These are phyloP conservation scores for Colletotrichum sansevieriae DNA, from an alignment of 2,329 filamentous ascomycete species.

Conservation along the genomic window DNA sequence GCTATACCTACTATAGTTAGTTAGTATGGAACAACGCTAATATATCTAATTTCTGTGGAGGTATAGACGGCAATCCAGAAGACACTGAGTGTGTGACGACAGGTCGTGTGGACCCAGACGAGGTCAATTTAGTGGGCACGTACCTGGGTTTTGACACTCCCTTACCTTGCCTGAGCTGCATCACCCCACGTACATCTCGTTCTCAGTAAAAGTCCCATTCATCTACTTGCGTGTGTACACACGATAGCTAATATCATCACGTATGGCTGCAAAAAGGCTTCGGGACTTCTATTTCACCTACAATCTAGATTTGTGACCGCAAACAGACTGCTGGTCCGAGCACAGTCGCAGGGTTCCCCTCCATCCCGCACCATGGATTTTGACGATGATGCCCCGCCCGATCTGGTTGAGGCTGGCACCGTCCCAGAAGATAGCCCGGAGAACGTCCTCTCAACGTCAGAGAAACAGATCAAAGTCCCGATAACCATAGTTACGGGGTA, in stretches of 20 bases:
- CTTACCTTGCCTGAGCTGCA: background rate
- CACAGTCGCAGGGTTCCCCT: slow-evolving; percentile 36
- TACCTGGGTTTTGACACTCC: background rate
- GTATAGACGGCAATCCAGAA: background rate
- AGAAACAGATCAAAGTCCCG: slow-evolving; percentile 76
- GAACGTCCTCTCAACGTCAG: slow-evolving; percentile 55
- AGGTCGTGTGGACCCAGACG: slow-evolving; percentile 18
- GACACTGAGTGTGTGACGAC: too few relatives aligned
- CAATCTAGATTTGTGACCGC: background rate
- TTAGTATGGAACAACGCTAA: too few relatives aligned
- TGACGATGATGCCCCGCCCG: slow-evolving; percentile 76
- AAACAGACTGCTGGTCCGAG: slow-evolving; percentile 29
- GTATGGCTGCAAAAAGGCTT: too few relatives aligned
- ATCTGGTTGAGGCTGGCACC: slow-evolving; percentile 66
- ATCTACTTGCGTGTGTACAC: background rate
- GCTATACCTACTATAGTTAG: too few relatives aligned
- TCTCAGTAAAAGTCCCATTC: background rate
- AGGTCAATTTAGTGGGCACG: slow-evolving; percentile 32
- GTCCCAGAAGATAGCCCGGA: slow-evolving; percentile 50
- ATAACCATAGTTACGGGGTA: slow-evolving; percentile 93
- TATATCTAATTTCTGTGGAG: too few relatives aligned
- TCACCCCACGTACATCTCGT: slow-evolving; percentile 1
- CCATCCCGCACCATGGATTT: slow-evolving; percentile 64
- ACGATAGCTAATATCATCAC: too few relatives aligned
- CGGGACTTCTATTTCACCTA: too few relatives aligned